Evolutionary conservation across 176 grass and related monocot species (phyloP).

Genomic region (Echinochloa phyllopogon): DNA sequence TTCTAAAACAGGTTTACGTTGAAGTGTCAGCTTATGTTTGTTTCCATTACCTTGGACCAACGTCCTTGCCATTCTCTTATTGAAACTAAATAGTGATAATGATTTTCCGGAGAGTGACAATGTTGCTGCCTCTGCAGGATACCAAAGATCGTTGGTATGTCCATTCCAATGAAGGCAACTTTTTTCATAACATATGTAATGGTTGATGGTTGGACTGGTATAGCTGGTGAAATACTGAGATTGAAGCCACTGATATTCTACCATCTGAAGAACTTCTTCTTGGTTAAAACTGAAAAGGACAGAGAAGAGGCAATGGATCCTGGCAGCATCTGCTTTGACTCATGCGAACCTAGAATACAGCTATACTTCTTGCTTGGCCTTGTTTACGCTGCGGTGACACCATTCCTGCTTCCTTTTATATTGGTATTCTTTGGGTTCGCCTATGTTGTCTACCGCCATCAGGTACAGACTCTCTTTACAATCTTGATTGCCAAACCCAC

Average conservation of each 20-base stretch:
- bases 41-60: background rate
- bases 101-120: constrained; percentile 21
- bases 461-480: constrained; percentile 43
- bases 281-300: constrained; percentile 98
- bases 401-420: constrained; percentile 90
- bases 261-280: constrained; percentile 87
- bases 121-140: constrained; percentile 50
- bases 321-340: constrained; percentile 81
- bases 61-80: constrained; percentile 5
- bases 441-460: constrained; percentile 92
- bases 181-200: constrained; percentile 97
- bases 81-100: constrained; percentile 2
- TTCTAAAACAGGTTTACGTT: background rate
- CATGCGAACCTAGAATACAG: constrained; percentile 81
- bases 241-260: constrained; percentile 68
- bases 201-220: constrained; percentile 95
- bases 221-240: constrained; percentile 87
- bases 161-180: constrained; percentile 90
- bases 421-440: constrained; percentile 85
- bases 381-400: constrained; percentile 84
- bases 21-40: background rate
- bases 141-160: constrained; percentile 65
- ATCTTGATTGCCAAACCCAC: background rate
- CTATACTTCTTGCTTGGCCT: constrained; percentile 96
- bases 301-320: constrained; percentile 95